Evolutionary conservation across 2,329 filamentous ascomycete species (phyloP).

Genomic region (Fusarium ramigenum): DNA sequence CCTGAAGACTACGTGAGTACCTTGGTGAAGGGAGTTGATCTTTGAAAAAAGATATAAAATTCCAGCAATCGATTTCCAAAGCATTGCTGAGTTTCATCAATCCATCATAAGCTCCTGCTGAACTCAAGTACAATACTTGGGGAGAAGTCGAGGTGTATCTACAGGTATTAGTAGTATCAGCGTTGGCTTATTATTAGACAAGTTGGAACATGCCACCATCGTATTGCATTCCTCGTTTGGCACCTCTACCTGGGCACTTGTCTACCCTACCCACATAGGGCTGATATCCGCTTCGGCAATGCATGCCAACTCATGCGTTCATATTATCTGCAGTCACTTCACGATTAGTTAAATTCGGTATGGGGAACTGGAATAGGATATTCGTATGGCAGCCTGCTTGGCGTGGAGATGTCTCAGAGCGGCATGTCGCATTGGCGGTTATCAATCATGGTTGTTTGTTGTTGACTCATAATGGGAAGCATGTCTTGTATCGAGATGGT

Average conservation of each 20-base stretch:
- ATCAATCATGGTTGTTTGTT: neutral
- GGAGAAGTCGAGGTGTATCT: neutral
- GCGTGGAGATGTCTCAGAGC: conserved; percentile 13
- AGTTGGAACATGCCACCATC: neutral
- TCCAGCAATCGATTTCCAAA: too few relatives aligned
- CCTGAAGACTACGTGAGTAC: neutral
- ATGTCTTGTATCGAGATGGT: neutral
- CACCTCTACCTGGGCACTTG: neutral
- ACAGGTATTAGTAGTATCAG: neutral
- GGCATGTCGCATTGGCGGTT: conserved; percentile 6
- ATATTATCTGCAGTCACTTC: neutral
- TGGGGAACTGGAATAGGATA: neutral
- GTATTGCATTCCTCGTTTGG: conserved; percentile 22
- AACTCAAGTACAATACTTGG: neutral
- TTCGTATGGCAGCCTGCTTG: conserved; percentile 22
- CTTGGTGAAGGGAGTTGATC: neutral
- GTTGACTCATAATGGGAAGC: conserved; percentile 17
- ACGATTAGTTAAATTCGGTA: neutral
- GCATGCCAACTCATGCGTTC: conserved; percentile 15
- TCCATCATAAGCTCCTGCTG: neutral
- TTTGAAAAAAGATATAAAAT: neutral
- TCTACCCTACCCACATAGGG: conserved; percentile 1
- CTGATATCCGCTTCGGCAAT: conserved; percentile 12
- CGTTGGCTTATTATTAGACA: neutral
- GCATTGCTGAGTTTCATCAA: too few relatives aligned